phyloP scores from a whole-genome alignment of 345 rosid species.

The Eutrema yunnanense region DNA sequence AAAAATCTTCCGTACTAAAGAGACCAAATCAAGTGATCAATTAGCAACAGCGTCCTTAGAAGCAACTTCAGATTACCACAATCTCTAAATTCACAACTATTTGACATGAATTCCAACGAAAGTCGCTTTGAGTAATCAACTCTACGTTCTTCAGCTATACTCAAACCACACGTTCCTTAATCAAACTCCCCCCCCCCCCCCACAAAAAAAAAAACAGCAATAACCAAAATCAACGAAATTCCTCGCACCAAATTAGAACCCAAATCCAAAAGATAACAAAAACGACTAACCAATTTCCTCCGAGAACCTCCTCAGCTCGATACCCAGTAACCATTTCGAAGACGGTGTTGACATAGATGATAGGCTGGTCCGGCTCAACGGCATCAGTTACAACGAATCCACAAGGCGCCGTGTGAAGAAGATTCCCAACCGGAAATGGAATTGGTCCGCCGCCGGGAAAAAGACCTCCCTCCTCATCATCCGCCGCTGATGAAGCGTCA shows the following conservation, averaged over 20 bases:
- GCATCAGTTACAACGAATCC: constrained; percentile 83
- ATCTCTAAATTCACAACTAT: background rate
- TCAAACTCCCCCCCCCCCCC: background rate
- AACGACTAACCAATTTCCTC: constrained; percentile 74
- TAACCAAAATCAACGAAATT: background rate
- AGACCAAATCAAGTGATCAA: background rate
- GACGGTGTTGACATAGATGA: constrained; percentile 78
- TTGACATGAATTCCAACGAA: background rate
- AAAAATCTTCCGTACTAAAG: too few relatives aligned
- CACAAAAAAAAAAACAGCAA: background rate
- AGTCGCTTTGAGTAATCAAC: background rate
- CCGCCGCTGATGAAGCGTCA: constrained; percentile 23
- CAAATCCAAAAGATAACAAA: background rate
- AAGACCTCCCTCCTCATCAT: constrained; percentile 63
- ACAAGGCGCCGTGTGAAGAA: constrained; percentile 71
- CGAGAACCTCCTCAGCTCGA: constrained; percentile 86
- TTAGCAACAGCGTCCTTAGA: background rate
- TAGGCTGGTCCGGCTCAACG: constrained; percentile 80
- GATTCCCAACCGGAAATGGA: constrained; percentile 69
- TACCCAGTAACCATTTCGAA: constrained; percentile 88
- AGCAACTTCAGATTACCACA: background rate
- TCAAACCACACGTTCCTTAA: background rate
- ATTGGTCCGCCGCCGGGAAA: constrained; percentile 47
- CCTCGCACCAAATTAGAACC: background rate
- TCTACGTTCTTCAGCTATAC: background rate